Base-by-base conservation (phyloP, 805 yeast species). In the Saccharomyces cerevisiae region DNA sequence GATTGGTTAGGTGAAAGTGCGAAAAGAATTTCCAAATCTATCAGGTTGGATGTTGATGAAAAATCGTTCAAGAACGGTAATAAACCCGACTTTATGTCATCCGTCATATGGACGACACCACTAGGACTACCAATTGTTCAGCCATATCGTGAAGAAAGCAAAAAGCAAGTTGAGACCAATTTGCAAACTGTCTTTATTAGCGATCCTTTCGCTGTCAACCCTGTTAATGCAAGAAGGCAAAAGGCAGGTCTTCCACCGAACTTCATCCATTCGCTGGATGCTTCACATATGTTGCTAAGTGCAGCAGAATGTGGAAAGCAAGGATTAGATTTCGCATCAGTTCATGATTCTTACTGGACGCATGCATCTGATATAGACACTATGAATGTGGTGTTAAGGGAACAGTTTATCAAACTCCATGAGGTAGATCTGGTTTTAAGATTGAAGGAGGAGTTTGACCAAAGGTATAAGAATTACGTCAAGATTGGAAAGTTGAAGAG, bases 71-170 rank as follows among this genome's bases (percentile, higher is more conserved):
- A 75, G 55, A 69, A 74, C 27, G 73, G 73, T 28, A 79, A 77
- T 52, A 77, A 77, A 50, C 85, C 85, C 4, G 83, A 80, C 54
- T 85, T 81, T 63, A 80, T 89, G 79, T 82, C 96, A 0, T 82
- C 96, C 4, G 97, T 94, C 6, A 89, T 94, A 61, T 94, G 99
- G 99, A 94, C 99, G 0, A 86, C 98, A 0, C 98, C 99, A 0
- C 72, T 92, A 43, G 96, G 97, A 3, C 75, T 94, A 57, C 97
- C 98, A 1, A 90, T 96, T 67, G 99, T 94, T 21, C 99, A 94
- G 70, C 99, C 99, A 1, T 94, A 94, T 67, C 79, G 99, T 61
- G 79, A 83, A 29, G 73, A 77, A 48, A 80, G 80, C 60, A 81
- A 79, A 58, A 83, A 78, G 60, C 84, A 83, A 57, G 81, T 94